Conservation (phyloP, 768 basidiomycete genomes). For the Porphyrellus cyaneotinctus region DNA sequence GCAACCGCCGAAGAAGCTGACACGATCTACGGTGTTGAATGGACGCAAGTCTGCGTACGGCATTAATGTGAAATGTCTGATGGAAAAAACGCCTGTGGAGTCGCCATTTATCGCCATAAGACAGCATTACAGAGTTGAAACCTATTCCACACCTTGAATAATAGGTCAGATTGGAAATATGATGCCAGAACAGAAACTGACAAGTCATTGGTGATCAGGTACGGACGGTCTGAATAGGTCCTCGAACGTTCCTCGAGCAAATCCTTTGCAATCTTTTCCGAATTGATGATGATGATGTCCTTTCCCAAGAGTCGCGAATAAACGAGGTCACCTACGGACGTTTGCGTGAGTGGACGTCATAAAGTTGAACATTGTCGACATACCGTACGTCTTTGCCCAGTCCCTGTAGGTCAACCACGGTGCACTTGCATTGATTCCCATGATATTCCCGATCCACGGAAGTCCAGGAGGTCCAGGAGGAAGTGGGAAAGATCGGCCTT, state of each 20-base stretch:
- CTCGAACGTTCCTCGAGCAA: constrained; percentile 42
- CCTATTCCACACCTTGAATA: constrained; percentile 4
- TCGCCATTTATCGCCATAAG: constrained; percentile 8
- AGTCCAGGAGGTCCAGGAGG: too few relatives aligned
- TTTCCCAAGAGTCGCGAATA: constrained; percentile 45
- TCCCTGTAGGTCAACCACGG: constrained; percentile 34
- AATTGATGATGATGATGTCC: constrained; percentile 43
- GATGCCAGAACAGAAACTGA: not conserved
- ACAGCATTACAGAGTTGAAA: constrained; percentile 12
- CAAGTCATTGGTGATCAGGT: constrained; percentile 6
- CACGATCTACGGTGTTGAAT: not conserved
- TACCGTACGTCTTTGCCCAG: constrained; percentile 34
- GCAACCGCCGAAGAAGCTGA: constrained; percentile 2
- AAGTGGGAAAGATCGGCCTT: not conserved
- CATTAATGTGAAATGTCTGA: not conserved
- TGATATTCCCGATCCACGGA: too few relatives aligned
- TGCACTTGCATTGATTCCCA: constrained; percentile 21
- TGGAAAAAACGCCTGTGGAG: constrained; percentile 12
- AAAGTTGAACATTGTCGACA: not conserved
- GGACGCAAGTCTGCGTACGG: not conserved
- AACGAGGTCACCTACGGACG: constrained; percentile 37
- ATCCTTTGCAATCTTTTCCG: constrained; percentile 38
- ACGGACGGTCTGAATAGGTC: constrained; percentile 48
- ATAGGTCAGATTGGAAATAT: not conserved
- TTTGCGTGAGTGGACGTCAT: not conserved